Evolutionary conservation across 495 filamentous ascomycete species (phyloP).

Genomic region (Talaromyces thailandensis): DNA sequence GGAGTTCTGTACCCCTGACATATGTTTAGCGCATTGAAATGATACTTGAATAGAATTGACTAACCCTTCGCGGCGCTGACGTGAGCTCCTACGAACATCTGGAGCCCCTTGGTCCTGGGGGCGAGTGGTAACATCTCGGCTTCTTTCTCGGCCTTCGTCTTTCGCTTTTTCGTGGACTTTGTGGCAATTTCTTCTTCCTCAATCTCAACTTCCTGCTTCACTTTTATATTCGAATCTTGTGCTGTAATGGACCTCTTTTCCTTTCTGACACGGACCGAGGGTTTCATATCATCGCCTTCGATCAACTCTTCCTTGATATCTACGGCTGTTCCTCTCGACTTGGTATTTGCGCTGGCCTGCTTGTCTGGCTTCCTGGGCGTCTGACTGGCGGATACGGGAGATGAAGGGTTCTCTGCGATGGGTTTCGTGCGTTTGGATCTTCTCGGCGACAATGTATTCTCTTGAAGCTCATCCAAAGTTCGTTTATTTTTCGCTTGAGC

Average conservation of each 20-base stretch:
- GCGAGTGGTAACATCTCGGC: constrained; percentile 55
- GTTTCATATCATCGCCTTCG: background rate
- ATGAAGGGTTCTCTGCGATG: constrained; percentile 3
- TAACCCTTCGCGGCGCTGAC: constrained; percentile 79
- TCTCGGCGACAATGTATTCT: constrained; percentile 20
- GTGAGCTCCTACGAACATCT: constrained; percentile 86
- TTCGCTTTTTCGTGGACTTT: constrained; percentile 8
- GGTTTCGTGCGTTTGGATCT: constrained; percentile 32
- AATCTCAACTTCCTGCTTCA: background rate
- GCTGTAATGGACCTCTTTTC: background rate
- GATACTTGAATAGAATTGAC: constrained; percentile 10
- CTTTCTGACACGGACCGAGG: background rate
- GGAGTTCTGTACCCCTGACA: constrained; percentile 75
- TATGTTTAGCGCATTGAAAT: background rate
- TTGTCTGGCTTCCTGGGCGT: background rate
- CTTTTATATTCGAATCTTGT: background rate
- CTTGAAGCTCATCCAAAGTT: constrained; percentile 16
- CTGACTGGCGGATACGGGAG: background rate
- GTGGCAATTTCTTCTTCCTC: background rate
- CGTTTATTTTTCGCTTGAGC: constrained; percentile 11
- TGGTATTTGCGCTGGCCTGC: background rate
- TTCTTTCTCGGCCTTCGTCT: constrained; percentile 36
- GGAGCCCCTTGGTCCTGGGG: constrained; percentile 55
- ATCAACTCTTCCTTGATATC: background rate
- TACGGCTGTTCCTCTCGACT: background rate